Evolutionary conservation across 2,329 filamentous ascomycete genomes (phyloP).

Genomic region (Neobulgaria alba): DNA sequence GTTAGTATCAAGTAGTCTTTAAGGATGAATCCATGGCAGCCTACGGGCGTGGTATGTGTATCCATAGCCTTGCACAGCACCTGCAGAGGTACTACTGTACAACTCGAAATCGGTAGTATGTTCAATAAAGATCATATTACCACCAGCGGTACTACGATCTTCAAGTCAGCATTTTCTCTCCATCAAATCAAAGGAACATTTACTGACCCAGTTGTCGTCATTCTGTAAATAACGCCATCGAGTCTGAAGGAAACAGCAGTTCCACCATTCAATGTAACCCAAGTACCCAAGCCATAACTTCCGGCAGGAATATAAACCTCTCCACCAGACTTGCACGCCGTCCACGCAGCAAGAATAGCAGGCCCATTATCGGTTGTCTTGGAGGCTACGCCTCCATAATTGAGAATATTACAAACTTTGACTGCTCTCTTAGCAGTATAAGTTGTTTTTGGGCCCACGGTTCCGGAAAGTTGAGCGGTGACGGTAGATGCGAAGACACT

Average conservation of each 20-base stretch:
- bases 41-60: constrained; percentile 36
- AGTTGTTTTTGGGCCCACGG: constrained; percentile 20
- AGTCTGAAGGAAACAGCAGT: constrained; percentile 41
- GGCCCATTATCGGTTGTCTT: constrained; percentile 37
- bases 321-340: constrained; percentile 36
- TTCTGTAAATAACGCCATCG: constrained; percentile 42
- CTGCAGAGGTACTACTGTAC: constrained; percentile 41
- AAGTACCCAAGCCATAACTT: constrained; percentile 40
- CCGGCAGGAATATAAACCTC: constrained; percentile 27
- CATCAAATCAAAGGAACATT: background rate
- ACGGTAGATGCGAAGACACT: constrained; percentile 7
- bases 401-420: constrained; percentile 35
- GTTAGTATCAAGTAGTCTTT: background rate
- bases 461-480: constrained; percentile 15
- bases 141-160: constrained; percentile 27
- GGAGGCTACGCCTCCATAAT: constrained; percentile 38
- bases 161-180: background rate
- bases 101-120: constrained; percentile 44
- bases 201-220: constrained; percentile 32
- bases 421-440: constrained; percentile 17
- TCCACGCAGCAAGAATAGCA: constrained; percentile 35
- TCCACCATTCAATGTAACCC: constrained; percentile 40
- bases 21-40: constrained; percentile 9
- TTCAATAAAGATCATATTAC: constrained; percentile 45
- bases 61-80: constrained; percentile 44